Conservation (phyloP, 345 rosid species). For the Salix caprea region DNA sequence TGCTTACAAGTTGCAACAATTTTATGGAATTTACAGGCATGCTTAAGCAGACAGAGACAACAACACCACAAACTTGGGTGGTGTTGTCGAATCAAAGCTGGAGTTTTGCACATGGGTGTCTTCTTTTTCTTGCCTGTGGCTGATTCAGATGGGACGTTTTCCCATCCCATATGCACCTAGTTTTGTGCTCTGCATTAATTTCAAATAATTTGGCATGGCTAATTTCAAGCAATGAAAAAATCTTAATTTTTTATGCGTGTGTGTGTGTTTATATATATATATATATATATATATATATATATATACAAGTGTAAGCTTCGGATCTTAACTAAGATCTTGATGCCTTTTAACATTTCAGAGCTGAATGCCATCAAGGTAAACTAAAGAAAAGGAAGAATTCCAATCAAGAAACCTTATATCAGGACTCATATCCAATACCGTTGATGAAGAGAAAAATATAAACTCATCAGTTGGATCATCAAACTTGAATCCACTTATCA, state of each 20-base stretch:
- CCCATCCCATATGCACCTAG: not conserved
- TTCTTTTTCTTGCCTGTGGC: constrained; percentile 3
- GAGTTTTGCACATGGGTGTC: constrained; percentile 19
- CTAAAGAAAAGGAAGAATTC: no score
- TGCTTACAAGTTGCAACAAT: not conserved
- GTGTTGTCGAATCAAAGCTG: constrained; percentile 15
- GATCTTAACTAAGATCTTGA: not conserved
- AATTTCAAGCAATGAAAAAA: not conserved
- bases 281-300: no score
- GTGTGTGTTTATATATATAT: no score
- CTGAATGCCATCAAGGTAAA: not conserved
- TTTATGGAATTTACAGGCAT: constrained; percentile 16
- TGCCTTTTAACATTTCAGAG: not conserved
- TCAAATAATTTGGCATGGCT: not conserved
- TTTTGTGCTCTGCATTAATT: not conserved
- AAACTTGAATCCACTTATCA: not conserved
- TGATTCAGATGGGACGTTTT: not conserved
- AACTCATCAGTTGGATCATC: not conserved
- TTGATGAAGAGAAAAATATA: no score
- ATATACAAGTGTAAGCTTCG: not conserved
- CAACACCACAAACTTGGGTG: constrained; percentile 17
- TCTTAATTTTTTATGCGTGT: not conserved
- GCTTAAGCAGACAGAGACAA: constrained; percentile 18
- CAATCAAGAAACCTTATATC: no score
- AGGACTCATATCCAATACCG: no score